Base-by-base conservation (phyloP, 768 basidiomycete species). In the Pleurotus pulmonarius region DNA sequence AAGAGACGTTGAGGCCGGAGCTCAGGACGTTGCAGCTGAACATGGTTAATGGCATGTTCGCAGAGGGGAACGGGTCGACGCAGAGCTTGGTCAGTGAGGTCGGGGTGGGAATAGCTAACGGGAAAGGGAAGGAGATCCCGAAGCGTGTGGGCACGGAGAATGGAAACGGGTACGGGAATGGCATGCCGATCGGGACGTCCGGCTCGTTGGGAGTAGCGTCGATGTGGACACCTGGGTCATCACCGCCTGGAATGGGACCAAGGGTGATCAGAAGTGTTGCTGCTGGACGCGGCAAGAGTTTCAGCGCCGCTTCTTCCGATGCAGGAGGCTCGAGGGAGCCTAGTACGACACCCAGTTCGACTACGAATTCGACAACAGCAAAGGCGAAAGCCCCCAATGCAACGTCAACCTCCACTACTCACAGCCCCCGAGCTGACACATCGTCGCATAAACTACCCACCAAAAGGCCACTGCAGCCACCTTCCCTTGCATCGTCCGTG, bases 1-100 rank as follows among this genome's bases (percentile, higher is more conserved):
- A 86, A 72, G 86, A 87, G 74, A 87, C 86, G 49, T 69, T 88
- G 56, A 81, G 75, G 66, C 82, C 83, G 39, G 77, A 80, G 67
- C 66, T 73, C 68, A 72, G 64, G 59, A 71, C 73, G 51, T 61
- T 77, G 57, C 70, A 71, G 65, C 60, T 75, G 65, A 79, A 80
- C 61, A 61, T 56, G 26, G 54, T 55, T 8, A 46, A 55, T 38
- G 54, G 54, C 24, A 20, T 60, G 37, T 29, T 37, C 56, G 25
- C 47, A 44, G 43, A 41, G n/a, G 47, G 49, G 41, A 54, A 60
- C 24, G 79, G 75, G 60, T 82, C 80, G 49, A 73, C 76, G 29
- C 69, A 69, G 52, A 81, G 79, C 57, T 67, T 83, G 66, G 68
- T 74, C 16, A 77, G 75, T 53, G 71, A 59, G 46, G 46, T 56